These are phyloP conservation scores for Curvularia spicifera DNA, from an alignment of 2,329 filamentous ascomycete species.

Conservation along the genomic window DNA sequence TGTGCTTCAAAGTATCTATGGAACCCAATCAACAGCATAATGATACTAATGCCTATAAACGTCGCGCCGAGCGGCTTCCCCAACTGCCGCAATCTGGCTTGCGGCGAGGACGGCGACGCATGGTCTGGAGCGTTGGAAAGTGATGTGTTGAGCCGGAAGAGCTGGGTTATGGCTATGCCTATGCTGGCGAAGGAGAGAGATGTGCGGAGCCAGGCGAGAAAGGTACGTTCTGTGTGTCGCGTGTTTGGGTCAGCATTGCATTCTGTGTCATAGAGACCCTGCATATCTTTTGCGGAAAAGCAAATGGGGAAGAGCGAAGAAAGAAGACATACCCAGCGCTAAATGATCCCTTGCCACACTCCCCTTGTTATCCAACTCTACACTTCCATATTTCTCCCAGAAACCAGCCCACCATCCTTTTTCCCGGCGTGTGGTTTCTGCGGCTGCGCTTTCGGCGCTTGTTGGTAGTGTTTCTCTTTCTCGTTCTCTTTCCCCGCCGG, in stretches of 20 bases:
- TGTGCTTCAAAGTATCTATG: conserved; percentile 79
- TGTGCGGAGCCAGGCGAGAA: conserved; percentile 83
- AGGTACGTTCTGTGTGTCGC: conserved; percentile 70
- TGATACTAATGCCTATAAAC: conserved; percentile 76
- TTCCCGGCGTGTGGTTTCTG: conserved; percentile 29
- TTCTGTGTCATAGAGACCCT: too few relatives aligned
- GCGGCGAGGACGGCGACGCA: conserved; percentile 7
- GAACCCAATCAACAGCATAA: conserved; percentile 78
- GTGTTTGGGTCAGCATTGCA: neutral
- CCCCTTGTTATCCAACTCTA: conserved; percentile 86
- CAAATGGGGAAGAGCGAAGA: neutral
- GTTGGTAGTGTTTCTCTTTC: neutral
- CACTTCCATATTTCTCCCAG: conserved; percentile 66
- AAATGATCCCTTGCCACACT: conserved; percentile 83
- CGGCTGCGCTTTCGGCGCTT: conserved; percentile 34
- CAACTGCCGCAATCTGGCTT: conserved; percentile 34
- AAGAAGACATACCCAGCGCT: conserved; percentile 68
- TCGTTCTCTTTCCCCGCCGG: neutral
- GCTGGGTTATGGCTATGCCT: conserved; percentile 81
- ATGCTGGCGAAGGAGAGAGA: conserved; percentile 82
- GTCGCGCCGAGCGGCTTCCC: conserved; percentile 65
- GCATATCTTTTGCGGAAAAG: neutral
- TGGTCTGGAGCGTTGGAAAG: conserved; percentile 42
- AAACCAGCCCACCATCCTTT: conserved; percentile 61
- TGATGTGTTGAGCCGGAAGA: conserved; percentile 80